Evolutionary conservation across 495 filamentous ascomycete genomes (phyloP).

Genomic region (Polyplosphaeria fusca): DNA sequence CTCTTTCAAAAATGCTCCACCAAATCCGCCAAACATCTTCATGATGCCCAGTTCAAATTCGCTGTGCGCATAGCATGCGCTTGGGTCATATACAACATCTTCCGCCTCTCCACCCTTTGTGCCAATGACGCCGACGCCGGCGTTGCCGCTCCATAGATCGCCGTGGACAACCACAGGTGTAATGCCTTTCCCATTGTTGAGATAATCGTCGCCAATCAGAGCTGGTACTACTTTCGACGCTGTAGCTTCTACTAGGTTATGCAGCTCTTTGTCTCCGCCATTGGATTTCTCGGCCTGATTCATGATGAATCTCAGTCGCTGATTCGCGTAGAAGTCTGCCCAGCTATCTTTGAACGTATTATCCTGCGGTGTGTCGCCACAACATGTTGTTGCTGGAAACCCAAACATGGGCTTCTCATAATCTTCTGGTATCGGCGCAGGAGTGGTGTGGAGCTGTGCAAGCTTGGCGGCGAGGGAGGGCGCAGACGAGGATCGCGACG

Average conservation of each 20-base stretch:
- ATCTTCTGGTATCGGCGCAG: slow-evolving; percentile 61
- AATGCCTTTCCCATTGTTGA: slow-evolving; percentile 58
- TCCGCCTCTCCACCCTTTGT: slow-evolving; percentile 56
- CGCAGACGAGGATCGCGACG: slow-evolving; percentile 15
- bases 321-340: slow-evolving; percentile 79
- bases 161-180: slow-evolving; percentile 81
- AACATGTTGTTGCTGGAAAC: slow-evolving; percentile 80
- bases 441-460: slow-evolving; percentile 73
- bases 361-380: slow-evolving; percentile 76
- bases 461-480: slow-evolving; percentile 68
- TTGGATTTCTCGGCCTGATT: slow-evolving; percentile 55
- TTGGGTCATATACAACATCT: slow-evolving; percentile 83
- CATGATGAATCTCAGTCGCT: slow-evolving; percentile 65
- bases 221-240: slow-evolving; percentile 63
- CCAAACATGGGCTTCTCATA: slow-evolving; percentile 65
- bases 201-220: slow-evolving; percentile 63
- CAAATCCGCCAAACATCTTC: slow-evolving; percentile 94
- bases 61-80: slow-evolving; percentile 73
- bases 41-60: slow-evolving; percentile 94
- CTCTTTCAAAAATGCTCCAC: slow-evolving; percentile 63
- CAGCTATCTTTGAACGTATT: slow-evolving; percentile 68
- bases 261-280: slow-evolving; percentile 60
- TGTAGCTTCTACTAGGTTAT: slow-evolving; percentile 60
- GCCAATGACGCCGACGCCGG: slow-evolving; percentile 61
- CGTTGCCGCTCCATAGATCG: slow-evolving; percentile 89